A percentile compares a stretch with the other conserved stretches of the same genome.
Evolutionary conservation across 108 stramenopile species (phyloP).

Genomic region (Conticribra weissflogii): DNA sequence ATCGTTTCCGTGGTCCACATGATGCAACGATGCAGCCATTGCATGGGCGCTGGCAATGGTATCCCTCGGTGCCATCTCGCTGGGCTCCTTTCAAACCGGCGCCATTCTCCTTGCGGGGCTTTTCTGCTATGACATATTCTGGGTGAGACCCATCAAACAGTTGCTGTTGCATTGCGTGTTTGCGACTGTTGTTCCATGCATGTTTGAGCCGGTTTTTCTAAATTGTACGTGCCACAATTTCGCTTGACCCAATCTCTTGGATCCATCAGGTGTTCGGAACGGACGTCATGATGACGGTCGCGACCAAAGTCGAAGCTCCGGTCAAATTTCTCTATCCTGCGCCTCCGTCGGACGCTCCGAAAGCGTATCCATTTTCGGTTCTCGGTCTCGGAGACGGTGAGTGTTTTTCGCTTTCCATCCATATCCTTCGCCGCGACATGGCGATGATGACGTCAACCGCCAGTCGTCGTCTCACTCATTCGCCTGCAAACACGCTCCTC

Average conservation of each 20-base stretch:
- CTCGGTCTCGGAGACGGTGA: slow-evolving; percentile 59
- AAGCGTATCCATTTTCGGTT: slow-evolving; percentile 57
- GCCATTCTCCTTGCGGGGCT: slow-evolving; percentile 57
- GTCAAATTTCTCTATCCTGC: slow-evolving; percentile 62
- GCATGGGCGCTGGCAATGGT: slow-evolving; percentile 56
- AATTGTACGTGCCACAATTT: no score
- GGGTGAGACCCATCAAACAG: slow-evolving; percentile 37
- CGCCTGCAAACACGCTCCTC: no score
- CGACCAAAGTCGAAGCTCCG: slow-evolving; percentile 59
- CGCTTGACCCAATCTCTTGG: no score
- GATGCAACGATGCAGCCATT: slow-evolving; percentile 10
- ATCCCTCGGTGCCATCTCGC: slow-evolving; percentile 40
- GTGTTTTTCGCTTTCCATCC: not conserved
- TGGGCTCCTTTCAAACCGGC: slow-evolving; percentile 54
- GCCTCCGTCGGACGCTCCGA: slow-evolving; percentile 37
- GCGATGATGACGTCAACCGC: no score
- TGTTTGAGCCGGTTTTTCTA: no score
- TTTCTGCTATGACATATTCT: slow-evolving; percentile 71
- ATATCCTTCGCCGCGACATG: no score
- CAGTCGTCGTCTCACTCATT: no score
- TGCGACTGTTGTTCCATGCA: no score
- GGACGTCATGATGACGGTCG: slow-evolving; percentile 56
- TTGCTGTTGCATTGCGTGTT: no score
- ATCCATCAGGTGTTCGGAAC: slow-evolving; percentile 22
- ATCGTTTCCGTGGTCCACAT: not conserved